phyloP scores from a whole-genome alignment of 345 rosid species.

The Melaleuca alternifolia region DNA sequence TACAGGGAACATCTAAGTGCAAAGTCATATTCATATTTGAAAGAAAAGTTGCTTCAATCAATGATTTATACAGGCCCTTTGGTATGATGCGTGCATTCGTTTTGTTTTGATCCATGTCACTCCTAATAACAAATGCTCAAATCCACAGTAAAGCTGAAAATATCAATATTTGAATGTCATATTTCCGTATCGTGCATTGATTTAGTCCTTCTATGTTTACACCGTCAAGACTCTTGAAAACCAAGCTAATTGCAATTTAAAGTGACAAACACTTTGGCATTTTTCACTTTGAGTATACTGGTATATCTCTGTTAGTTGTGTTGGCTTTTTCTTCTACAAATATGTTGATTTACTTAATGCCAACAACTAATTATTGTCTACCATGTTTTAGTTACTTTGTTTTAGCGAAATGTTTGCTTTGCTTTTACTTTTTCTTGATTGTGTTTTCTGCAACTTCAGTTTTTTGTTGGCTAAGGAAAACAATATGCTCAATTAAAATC shows the following conservation, averaged over 20 bases:
- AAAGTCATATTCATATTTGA: not conserved
- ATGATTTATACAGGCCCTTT: not conserved
- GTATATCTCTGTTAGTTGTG: not conserved
- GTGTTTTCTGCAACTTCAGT: no score
- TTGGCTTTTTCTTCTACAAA: not conserved
- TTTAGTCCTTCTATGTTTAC: not conserved
- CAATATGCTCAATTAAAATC: no score
- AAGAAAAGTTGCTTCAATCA: not conserved
- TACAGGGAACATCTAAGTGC: not conserved
- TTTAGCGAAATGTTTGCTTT: no score
- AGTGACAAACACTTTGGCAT: not conserved
- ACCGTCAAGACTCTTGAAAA: not conserved
- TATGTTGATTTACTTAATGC: not conserved
- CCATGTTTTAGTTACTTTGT: no score
- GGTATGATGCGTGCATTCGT: not conserved
- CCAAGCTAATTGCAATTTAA: not conserved
- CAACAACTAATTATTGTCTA: no score
- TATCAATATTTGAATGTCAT: not conserved
- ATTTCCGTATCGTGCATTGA: not conserved
- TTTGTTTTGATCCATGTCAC: not conserved
- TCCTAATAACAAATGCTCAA: not conserved
- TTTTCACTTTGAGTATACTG: not conserved
- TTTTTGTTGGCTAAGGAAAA: no score
- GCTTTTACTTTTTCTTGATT: no score
- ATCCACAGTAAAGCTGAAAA: not conserved